These are phyloP conservation scores for Sisymbrium irio DNA, from an alignment of 345 rosid genomes.

Conservation along the genomic window DNA sequence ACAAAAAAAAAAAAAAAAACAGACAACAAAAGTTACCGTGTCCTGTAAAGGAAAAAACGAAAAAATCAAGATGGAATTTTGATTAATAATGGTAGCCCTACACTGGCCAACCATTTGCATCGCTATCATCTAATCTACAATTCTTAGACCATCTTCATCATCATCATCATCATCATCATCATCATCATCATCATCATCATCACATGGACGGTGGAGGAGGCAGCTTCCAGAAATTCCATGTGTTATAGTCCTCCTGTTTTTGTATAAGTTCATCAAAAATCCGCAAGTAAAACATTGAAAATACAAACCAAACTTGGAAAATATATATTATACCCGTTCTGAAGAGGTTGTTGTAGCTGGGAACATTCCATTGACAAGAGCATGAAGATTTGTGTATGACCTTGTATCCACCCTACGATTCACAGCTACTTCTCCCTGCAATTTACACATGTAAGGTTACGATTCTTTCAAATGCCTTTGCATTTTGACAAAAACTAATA, in stretches of 20 bases:
- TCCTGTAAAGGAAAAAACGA: not conserved
- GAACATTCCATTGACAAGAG: constrained; percentile 88
- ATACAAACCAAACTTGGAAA: not conserved
- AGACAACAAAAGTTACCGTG: not conserved
- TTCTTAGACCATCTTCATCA: not conserved
- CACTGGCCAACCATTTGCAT: constrained; percentile 16
- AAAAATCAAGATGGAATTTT: not conserved
- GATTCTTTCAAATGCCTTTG: constrained; percentile 1
- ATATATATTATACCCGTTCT: constrained; percentile 55
- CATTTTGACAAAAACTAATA: not conserved
- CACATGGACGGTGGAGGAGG: constrained; percentile 48
- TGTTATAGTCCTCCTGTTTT: constrained; percentile 81
- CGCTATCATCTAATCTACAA: constrained; percentile 7
- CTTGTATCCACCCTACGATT: constrained; percentile 75
- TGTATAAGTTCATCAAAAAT: not conserved
- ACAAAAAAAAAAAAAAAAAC: too few species aligned
- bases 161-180: constrained; percentile 20
- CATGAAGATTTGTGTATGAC: constrained; percentile 76
- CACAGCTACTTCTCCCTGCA: constrained; percentile 93
- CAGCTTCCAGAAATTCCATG: constrained; percentile 93
- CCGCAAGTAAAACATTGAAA: not conserved
- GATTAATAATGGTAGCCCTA: constrained; percentile 1
- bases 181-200: constrained; percentile 14
- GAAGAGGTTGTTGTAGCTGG: constrained; percentile 57
- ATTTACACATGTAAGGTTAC: not conserved